Evolutionary conservation across 148 eudicot species (phyloP), one percentile per base, ranked within the genome.

Genomic region (Amaranthus palmeri): DNA sequence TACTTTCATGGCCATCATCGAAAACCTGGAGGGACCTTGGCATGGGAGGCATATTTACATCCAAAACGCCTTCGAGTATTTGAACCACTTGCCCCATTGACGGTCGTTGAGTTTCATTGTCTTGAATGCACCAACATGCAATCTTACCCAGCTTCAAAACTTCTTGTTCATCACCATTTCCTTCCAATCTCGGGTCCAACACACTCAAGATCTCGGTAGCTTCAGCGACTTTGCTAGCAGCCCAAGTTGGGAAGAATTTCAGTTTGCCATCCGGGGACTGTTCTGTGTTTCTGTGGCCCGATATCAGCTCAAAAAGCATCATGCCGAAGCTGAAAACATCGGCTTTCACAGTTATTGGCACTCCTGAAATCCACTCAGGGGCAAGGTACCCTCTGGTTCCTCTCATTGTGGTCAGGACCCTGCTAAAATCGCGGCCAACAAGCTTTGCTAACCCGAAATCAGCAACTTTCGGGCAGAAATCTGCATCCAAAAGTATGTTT

Each of bases 51-150:
- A 75, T 18, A 61, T 83, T 86, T 70, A 87, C 88, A 44, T 87
- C 92, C 78, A 86, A 65, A 70, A 87, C 83, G 4, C 92, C 88
- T 76, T 90, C 96, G 14, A 90, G 90, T 42, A 87, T 84, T 67
- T 87, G 91, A 72, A 85, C 91, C 13, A 90, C 83, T 62, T 81
- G 92, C 25, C 96, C 84, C 92, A 87, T 90, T 10, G 90, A 59
- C 5, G 96, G 92, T 75, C 92, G 78, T 7, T 64, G 62, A 53
- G 62, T 67, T 74, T 87, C 96, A 48, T 87, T 85, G 67, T 87
- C 95, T 66, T 89, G 89, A 45, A 85, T 84, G 68, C 95, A 89
- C 95, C 95, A 89, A 72, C 91, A 86, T 40, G 91, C 90, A 54
- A 87, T 74, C 63, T 77, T 86, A 56, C 92, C 81, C 13, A 87